These are phyloP conservation scores for Fraxinus pennsylvanica DNA, from an alignment of 257 asterid genomes.

Conservation along the genomic window DNA sequence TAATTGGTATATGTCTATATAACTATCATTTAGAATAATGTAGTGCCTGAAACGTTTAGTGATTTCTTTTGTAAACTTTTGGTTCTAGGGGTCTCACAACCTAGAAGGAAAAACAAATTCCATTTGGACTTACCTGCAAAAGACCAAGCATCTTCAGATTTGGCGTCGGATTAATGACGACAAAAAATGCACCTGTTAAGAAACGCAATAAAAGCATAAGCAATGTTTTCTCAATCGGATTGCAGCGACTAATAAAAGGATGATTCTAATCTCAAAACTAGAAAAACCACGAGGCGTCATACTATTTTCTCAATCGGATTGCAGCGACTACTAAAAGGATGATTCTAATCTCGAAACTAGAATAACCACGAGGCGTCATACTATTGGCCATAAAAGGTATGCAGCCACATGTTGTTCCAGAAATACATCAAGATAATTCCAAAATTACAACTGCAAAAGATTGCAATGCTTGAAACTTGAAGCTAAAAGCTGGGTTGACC, in stretches of 20 bases:
- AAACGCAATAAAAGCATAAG: slow-evolving; percentile 21
- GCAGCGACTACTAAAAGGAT: slow-evolving; percentile 6
- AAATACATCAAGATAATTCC: neutral
- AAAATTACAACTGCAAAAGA: neutral
- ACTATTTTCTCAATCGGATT: neutral
- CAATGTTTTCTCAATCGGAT: neutral
- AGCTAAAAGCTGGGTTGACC: neutral
- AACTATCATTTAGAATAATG: neutral
- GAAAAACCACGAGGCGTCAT: neutral
- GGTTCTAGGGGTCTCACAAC: neutral
- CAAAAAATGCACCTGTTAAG: slow-evolving; percentile 78
- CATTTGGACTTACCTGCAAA: slow-evolving; percentile 61
- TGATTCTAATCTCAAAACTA: neutral
- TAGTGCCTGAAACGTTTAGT: neutral
- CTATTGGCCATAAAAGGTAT: neutral
- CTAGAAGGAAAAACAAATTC: neutral
- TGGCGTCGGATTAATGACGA: slow-evolving; percentile 73
- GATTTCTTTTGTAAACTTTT: neutral
- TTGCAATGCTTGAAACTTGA: neutral
- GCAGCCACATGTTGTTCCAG: neutral
- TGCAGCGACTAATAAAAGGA: slow-evolving; percentile 9
- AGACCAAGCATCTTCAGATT: slow-evolving; percentile 94
- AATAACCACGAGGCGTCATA: neutral
- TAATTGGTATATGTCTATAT: neutral
- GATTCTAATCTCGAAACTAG: neutral